Evolutionary conservation across 192 early-diverging fungal genomes (phyloP).

Genomic region (Entomortierella chlamydospora): DNA sequence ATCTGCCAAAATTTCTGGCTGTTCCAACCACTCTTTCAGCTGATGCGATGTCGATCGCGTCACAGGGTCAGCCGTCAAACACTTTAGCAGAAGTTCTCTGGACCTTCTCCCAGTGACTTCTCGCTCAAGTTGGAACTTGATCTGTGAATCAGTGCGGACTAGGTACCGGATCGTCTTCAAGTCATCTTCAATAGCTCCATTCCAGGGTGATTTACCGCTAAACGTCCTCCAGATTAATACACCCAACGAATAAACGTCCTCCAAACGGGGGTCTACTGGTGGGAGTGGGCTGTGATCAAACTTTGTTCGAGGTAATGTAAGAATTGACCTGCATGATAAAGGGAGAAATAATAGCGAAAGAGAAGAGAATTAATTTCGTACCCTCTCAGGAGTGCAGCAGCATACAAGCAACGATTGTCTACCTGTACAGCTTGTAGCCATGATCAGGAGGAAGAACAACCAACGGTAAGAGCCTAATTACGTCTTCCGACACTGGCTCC

Average conservation of each 20-base stretch:
- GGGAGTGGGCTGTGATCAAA: conserved; percentile 56
- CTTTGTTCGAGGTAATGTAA: conserved; percentile 62
- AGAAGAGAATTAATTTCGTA: conserved; percentile 5
- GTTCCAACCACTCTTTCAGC: conserved; percentile 18
- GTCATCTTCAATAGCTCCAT: conserved; percentile 69
- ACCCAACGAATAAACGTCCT: conserved; percentile 68
- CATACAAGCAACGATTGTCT: not conserved
- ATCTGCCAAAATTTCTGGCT: conserved; percentile 16
- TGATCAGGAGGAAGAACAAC: conserved; percentile 67
- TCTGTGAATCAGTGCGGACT: conserved; percentile 61
- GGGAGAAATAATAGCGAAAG: not conserved
- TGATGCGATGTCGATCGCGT: conserved; percentile 57
- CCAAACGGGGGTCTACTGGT: conserved; percentile 60
- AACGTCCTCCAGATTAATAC: conserved; percentile 72
- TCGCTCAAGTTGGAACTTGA: conserved; percentile 58
- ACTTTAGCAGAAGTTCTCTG: conserved; percentile 58
- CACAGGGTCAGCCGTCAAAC: conserved; percentile 52
- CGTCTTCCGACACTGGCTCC: conserved; percentile 50
- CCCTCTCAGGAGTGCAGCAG: no score
- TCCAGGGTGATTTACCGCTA: conserved; percentile 70
- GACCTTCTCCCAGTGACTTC: conserved; percentile 57
- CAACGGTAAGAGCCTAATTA: conserved; percentile 59
- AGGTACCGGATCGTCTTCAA: conserved; percentile 63
- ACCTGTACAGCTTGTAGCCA: conserved; percentile 67
- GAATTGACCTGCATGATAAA: conserved; percentile 58